Percentiles rank a stretch among this genome's conserved stretches.
These are phyloP conservation scores for Pichia membranifaciens DNA, from an alignment of 805 yeast species.

Conservation along the genomic window DNA sequence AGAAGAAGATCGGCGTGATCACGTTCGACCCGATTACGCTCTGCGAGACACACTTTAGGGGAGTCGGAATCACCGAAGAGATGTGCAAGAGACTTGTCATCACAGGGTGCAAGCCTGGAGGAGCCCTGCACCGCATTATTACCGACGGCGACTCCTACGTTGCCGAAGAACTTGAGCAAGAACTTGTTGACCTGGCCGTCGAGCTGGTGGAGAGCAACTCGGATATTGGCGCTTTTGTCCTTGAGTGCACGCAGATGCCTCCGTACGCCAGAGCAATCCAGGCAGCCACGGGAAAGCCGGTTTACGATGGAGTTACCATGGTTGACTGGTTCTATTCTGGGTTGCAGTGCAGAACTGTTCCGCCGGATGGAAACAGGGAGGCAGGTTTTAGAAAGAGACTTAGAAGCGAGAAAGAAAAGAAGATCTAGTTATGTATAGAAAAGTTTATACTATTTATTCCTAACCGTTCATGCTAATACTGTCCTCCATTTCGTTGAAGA, in stretches of 20 bases:
- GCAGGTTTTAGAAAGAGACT: slow-evolving; percentile 23
- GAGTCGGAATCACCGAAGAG: slow-evolving; percentile 25
- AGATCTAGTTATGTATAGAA: no score
- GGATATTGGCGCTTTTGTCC: slow-evolving; percentile 26
- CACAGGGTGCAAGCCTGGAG: slow-evolving; percentile 20
- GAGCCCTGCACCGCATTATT: slow-evolving; percentile 24
- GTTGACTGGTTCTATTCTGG: slow-evolving; percentile 31
- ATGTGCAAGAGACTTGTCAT: slow-evolving; percentile 17
- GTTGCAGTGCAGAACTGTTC: slow-evolving; percentile 18
- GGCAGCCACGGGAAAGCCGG: slow-evolving; percentile 25
- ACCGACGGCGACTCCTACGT: slow-evolving; percentile 24
- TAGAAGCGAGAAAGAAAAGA: slow-evolving; percentile 24
- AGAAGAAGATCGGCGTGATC: slow-evolving; percentile 25
- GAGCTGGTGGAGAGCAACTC: slow-evolving; percentile 19
- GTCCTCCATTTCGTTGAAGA: slow-evolving; percentile 28
- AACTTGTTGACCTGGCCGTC: slow-evolving; percentile 23
- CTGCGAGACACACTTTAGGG: slow-evolving; percentile 26
- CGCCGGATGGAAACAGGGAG: slow-evolving; percentile 19
- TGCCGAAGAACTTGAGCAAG: slow-evolving; percentile 23
- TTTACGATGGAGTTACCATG: slow-evolving; percentile 31
- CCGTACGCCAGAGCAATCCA: slow-evolving; percentile 30
- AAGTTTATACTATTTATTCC: no score
- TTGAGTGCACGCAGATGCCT: slow-evolving; percentile 34
- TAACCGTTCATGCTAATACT: slow-evolving; percentile 4
- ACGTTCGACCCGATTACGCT: slow-evolving; percentile 28